Evolutionary conservation across 306 rosid species (phyloP), one percentile per base, ranked within the genome.

Genomic region (Acacia confusa): DNA sequence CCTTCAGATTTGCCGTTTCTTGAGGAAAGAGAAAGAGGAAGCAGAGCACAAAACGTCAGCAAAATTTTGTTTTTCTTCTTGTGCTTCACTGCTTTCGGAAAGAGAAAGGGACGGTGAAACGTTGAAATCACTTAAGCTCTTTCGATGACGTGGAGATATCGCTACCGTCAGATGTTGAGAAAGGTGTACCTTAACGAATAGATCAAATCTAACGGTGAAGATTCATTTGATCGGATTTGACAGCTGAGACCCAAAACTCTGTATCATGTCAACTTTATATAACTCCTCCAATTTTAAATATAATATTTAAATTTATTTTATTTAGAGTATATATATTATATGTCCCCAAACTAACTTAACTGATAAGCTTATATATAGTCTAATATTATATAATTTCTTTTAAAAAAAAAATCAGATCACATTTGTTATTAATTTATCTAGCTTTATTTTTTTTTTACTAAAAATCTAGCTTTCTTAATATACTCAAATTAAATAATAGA

Each of bases 61-160:
- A 24, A 11, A 13, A 24, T 70, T 70, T 68, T 40, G 25, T 38
- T n/a, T 68, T 68, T 68, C 40, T 38, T 38, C 75, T 44, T 44
- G 20, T 24, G 75, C 38, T 24, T 43, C 57, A 70, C 67, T 55
- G 66, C 84, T 84, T 74, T 81, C 64, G 50, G 72, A 34, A 58
- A 53, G 60, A 27, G 79, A 82, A 76, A 70, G 67, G 0, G 69
- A 47, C 4, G 85, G 72, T 44, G 79, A 68, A 82, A 79, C 69
- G 83, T 89, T 84, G 44, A 73, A 73, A 75, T 83, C 84, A 84
- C 44, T 25, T 63, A 86, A 85, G 87, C 79, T 55, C 85, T 79
- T 53, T 36, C 6, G 58, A 38, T 38, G 61, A 71, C 67, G 30
- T 14, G 47, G 41, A 48, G 44, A 20, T 24, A 17, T 82, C 2